Conservation (phyloP, 352 stramenopile species). For the Phytophthora citrophthora region DNA sequence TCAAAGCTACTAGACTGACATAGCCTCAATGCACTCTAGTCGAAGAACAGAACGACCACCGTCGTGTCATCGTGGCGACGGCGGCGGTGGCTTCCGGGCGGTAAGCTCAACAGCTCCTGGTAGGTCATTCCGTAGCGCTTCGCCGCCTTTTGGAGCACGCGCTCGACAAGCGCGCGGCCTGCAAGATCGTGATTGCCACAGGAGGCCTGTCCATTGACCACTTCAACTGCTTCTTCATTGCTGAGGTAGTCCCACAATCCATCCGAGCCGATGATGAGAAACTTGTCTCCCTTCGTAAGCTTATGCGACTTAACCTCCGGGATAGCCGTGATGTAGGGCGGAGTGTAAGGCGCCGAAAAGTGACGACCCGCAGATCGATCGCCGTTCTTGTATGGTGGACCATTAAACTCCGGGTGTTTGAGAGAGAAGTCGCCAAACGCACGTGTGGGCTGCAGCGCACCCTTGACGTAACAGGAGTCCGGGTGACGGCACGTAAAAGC, state of each 20-base stretch:
- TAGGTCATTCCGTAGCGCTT: conserved; percentile 83
- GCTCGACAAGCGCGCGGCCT: conserved; percentile 77
- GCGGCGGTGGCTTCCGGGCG: conserved; percentile 80
- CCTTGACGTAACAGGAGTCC: conserved; percentile 94
- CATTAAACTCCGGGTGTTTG: conserved; percentile 95
- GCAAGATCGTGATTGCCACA: conserved; percentile 77
- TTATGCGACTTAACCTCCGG: conserved; percentile 81
- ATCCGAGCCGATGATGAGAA: conserved; percentile 97
- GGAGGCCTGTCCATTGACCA: conserved; percentile 77
- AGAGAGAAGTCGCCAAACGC: conserved; percentile 93
- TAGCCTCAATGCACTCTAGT: conserved; percentile 41
- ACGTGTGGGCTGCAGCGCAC: conserved; percentile 89
- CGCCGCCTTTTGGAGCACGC: conserved; percentile 79
- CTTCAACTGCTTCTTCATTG: conserved; percentile 95
- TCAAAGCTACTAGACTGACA: conserved; percentile 12
- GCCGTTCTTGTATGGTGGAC: conserved; percentile 73
- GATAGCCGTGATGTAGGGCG: conserved; percentile 93
- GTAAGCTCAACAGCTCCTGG: conserved; percentile 81
- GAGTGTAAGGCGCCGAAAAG: conserved; percentile 89
- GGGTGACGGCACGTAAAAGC: conserved; percentile 91
- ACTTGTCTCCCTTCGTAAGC: conserved; percentile 89
- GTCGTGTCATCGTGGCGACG: conserved; percentile 94
- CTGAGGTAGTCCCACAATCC: conserved; percentile 97
- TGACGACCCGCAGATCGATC: conserved; percentile 88
- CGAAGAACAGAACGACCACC: conserved; percentile 90